Base-by-base conservation (phyloP, 2,329 filamentous ascomycete species). In the Aspergillus chevalieri region DNA sequence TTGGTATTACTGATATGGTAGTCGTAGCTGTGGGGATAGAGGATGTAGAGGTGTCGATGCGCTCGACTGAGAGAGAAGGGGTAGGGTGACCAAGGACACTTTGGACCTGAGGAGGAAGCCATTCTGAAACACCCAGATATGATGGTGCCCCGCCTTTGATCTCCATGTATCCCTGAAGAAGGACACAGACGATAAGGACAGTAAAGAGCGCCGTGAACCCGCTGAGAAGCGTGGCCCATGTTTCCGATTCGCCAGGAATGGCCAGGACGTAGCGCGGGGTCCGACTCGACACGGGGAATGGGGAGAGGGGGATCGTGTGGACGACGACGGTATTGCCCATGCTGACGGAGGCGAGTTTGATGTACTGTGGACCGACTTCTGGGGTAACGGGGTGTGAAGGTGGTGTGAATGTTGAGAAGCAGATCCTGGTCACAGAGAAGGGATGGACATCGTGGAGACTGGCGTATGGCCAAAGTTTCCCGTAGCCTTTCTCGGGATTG, bases 311-410 rank as follows among this genome's bases (percentile, higher is more conserved):
- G 54, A 95, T 83, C 36, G 82, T 86, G 68, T 95, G 88, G 22
- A 95, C 84, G 26, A 86, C 82, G 38, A 90, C 82, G 0, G 84
- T 87, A 65, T 90, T 91, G 52, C 83, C 85, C 58, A 94, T 83
- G 44, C 86, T 89, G 38, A 89, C 86, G 43, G 87, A 91, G 26
- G 88, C 90, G 3, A 95, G 80, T 59, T 87, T 88, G 57, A 94
- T 73, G 61, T 82, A 82, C 58, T 84, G 79, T 14, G 80, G 75
- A 34, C 66, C 63, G 46, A 71, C 72, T 48, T 72, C 66, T 58
- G 74, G 64, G 3, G 70, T 73, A 53, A 78, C 73, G n/a, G 79
- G 66, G 46, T 72, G 62, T 3, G 61, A 49, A 1, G 79, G 81
- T 1, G 79, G 72, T 19, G 67, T 63, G 64, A 84, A 85, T 12